Base-by-base conservation (phyloP, 1,284 basidiomycete species). In the Stereum hirsutum region DNA sequence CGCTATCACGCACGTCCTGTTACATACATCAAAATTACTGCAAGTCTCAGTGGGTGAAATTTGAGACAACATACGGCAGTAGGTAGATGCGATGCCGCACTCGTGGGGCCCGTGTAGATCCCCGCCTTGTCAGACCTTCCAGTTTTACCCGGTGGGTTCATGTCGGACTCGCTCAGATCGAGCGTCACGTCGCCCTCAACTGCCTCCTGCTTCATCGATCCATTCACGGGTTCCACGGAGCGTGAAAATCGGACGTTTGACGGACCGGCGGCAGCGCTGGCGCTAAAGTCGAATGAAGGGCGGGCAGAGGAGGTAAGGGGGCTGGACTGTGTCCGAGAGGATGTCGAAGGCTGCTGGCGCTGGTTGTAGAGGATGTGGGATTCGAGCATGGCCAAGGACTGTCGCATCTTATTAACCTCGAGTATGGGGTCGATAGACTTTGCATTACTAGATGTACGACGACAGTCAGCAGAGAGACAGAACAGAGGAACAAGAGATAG, bases 61-160 rank as follows among this genome's bases (percentile, higher is more conserved):
- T 11, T 38, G 34, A 46, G 45, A 45, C 39, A 35, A 55, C 65
- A 52, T 56, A 83, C 81, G 59, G 75, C 64, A 10, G n/a, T 20
- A 33, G 79, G 64, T 36, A 88, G 67, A 57, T 84, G 78, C 1
- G 78, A 78, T 30, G 75, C 74, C 37, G 77, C 72, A 52, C 79
- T 81, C 4, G 84, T 88, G 31, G 83, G 73, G 27, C 84, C 84
- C 31, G 81, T 71, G 57, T 83, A 88, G 37, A 84, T 66, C 2
- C 83, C 83, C 15, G 79, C 74, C 47, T 74, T 70, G 1, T 69
- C 70, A 50, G 76, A 76, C 41, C 68, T 73, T 25, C 79, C 79
- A 25, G 82, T 67, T 64, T 81, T 75, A 6, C 81, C 82, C 23
- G 81, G 83, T 3, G 72, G 70, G 36, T 58, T 56, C 36, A 63